A percentile compares a stretch with the other conserved stretches of the same genome.
These are phyloP conservation scores for Hymenochaete sp. DNA, from an alignment of 1,284 basidiomycete genomes.

Conservation along the genomic window DNA sequence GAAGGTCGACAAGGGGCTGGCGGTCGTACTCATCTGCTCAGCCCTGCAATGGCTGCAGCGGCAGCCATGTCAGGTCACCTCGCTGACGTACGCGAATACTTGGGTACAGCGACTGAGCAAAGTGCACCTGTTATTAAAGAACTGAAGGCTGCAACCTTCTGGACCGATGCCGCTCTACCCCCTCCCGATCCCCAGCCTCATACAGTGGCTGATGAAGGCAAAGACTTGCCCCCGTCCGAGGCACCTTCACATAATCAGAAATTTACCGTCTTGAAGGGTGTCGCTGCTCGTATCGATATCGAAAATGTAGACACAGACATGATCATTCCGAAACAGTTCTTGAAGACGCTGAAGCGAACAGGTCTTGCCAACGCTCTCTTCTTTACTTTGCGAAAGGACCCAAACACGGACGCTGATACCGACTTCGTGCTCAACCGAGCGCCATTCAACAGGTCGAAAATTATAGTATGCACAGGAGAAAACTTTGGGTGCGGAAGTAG, in stretches of 20 bases:
- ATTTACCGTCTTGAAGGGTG: constrained; percentile 76
- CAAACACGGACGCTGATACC: constrained; percentile 70
- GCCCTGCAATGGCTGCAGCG: constrained; percentile 93
- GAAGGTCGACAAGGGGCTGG: constrained; percentile 85
- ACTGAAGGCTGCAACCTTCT: constrained; percentile 33
- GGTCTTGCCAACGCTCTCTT: constrained; percentile 88
- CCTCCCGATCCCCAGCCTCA: constrained; percentile 46
- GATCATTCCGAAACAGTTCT: constrained; percentile 95
- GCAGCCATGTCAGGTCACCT: constrained; percentile 86
- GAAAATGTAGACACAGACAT: constrained; percentile 95
- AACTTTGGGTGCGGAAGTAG: constrained; percentile 96
- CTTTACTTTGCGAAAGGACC: constrained; percentile 76
- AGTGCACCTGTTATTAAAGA: constrained; percentile 14
- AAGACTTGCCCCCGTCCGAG: constrained; percentile 40
- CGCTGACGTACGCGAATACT: constrained; percentile 81
- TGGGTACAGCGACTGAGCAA: constrained; percentile 34
- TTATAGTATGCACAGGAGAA: constrained; percentile 81
- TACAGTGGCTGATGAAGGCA: constrained; percentile 23
- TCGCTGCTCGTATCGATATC: constrained; percentile 83
- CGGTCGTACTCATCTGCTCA: constrained; percentile 88
- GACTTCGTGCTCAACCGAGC: constrained; percentile 86
- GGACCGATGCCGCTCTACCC: constrained; percentile 66
- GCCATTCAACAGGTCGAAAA: constrained; percentile 74
- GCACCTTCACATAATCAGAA: constrained; percentile 61
- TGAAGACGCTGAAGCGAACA: constrained; percentile 92